A percentile compares a stretch with the other conserved stretches of the same genome.
These are phyloP conservation scores for Cucumis cinereus DNA, from an alignment of 306 rosid species.

Conservation along the genomic window DNA sequence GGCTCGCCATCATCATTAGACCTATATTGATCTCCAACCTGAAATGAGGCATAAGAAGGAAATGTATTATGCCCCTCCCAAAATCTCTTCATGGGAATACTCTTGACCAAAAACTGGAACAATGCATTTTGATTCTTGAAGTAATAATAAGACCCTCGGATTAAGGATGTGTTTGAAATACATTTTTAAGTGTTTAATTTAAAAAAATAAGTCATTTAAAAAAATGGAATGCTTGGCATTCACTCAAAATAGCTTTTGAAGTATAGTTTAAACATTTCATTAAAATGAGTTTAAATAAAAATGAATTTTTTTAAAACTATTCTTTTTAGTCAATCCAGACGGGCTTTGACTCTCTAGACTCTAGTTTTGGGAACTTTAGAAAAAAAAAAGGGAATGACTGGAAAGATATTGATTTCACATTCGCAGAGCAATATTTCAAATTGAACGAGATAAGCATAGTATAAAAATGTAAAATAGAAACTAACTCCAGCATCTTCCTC, in stretches of 20 bases:
- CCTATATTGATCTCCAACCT: constrained; percentile 88
- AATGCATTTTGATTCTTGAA: neutral
- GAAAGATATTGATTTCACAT: neutral
- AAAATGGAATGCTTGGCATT: too few relatives aligned
- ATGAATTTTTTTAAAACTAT: too few relatives aligned
- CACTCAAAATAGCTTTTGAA: too few relatives aligned
- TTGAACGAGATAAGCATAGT: neutral
- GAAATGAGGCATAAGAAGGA: constrained; percentile 5
- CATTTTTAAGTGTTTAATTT: too few relatives aligned
- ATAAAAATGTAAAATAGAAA: neutral
- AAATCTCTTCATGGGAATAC: neutral
- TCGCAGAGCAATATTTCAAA: neutral
- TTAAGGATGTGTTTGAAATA: too few relatives aligned
- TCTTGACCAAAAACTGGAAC: neutral
- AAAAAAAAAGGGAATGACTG: neutral
- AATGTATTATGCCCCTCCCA: neutral
- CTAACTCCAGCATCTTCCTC: neutral
- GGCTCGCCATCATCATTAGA: constrained; percentile 95
- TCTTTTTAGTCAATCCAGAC: too few relatives aligned
- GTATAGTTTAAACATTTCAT: too few relatives aligned
- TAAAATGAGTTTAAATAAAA: too few relatives aligned
- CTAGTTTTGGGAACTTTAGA: neutral
- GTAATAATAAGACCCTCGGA: neutral
- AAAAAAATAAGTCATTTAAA: too few relatives aligned
- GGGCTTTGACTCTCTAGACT: too few relatives aligned